Evolutionary conservation across 2,329 filamentous ascomycete genomes (phyloP).

Genomic region (Claviceps monticola): DNA sequence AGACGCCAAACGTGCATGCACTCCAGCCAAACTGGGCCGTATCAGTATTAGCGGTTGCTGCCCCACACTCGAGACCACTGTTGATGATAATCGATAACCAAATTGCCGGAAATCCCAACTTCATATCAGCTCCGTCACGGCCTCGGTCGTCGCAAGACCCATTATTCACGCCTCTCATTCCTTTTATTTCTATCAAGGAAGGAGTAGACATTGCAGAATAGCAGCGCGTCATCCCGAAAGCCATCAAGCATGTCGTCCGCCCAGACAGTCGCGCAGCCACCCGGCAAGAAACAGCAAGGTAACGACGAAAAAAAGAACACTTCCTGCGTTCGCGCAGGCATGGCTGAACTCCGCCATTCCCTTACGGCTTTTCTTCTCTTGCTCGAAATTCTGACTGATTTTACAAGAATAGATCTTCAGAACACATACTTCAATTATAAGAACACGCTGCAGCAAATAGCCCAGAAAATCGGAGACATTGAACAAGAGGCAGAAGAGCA

Average conservation of each 20-base stretch:
- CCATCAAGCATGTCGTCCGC: conserved; percentile 1
- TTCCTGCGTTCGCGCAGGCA: not conserved
- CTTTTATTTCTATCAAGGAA: not conserved
- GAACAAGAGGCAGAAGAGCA: conserved; percentile 97
- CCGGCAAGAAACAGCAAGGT: conserved; percentile 65
- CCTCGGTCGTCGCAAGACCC: no score
- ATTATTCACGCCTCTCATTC: no score
- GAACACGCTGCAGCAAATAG: conserved; percentile 74
- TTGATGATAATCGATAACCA: no score
- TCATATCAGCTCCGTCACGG: no score
- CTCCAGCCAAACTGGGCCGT: no score
- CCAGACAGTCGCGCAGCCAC: conserved; percentile 22
- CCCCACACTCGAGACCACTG: no score
- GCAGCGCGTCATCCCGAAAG: not conserved
- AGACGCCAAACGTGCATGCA: no score
- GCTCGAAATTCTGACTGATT: not conserved
- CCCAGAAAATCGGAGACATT: conserved; percentile 92
- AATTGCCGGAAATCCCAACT: no score
- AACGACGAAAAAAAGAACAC: not conserved
- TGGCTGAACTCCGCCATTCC: not conserved
- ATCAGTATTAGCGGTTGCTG: no score
- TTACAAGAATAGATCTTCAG: conserved; percentile 51
- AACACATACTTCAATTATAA: conserved; percentile 67
- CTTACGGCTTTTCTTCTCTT: not conserved
- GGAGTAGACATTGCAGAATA: not conserved